Conservation (phyloP, 2,329 filamentous ascomycete species). For the Epichloe hybrida region DNA sequence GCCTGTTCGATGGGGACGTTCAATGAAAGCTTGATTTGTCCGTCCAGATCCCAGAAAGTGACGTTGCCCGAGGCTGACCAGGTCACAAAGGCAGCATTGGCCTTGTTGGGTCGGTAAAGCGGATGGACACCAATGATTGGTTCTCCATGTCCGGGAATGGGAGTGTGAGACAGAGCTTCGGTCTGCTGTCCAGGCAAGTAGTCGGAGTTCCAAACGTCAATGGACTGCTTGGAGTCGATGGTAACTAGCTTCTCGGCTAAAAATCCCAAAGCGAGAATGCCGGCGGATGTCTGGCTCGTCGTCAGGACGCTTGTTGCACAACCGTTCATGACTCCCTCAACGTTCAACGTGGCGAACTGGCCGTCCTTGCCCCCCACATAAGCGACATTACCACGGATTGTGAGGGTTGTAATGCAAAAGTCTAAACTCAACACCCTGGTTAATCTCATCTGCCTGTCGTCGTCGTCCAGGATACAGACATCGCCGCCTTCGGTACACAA, state of each 20-base stretch:
- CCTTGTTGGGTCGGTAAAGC: slow-evolving; percentile 44
- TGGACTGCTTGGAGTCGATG: slow-evolving; percentile 61
- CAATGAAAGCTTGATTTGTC: slow-evolving; percentile 50
- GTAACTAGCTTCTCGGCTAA: slow-evolving; percentile 55
- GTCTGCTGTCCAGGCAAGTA: slow-evolving; percentile 27
- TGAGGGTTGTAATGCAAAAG: slow-evolving; percentile 55
- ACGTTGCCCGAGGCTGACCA: slow-evolving; percentile 76
- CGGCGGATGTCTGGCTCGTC: slow-evolving; percentile 23
- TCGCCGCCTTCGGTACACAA: slow-evolving; percentile 80
- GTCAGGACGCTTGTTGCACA: slow-evolving; percentile 25
- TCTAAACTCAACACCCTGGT: slow-evolving; percentile 50
- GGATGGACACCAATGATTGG: slow-evolving; percentile 60
- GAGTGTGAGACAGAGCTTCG: slow-evolving; percentile 31
- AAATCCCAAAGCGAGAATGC: slow-evolving; percentile 56
- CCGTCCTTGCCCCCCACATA: slow-evolving; percentile 62
- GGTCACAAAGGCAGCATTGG: slow-evolving; percentile 66
- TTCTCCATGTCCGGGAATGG: slow-evolving; percentile 49
- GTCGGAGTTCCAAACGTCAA: slow-evolving; percentile 49
- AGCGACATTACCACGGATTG: slow-evolving; percentile 42
- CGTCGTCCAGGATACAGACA: slow-evolving; percentile 77
- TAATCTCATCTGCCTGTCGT: slow-evolving; percentile 57
- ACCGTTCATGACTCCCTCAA: slow-evolving; percentile 34
- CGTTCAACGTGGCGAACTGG: slow-evolving; percentile 38
- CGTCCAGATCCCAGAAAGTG: slow-evolving; percentile 69
- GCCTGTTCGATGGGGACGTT: slow-evolving; percentile 56